These are phyloP conservation scores for Phytophthora ohioensis DNA, from an alignment of 352 stramenopile species.

Conservation along the genomic window DNA sequence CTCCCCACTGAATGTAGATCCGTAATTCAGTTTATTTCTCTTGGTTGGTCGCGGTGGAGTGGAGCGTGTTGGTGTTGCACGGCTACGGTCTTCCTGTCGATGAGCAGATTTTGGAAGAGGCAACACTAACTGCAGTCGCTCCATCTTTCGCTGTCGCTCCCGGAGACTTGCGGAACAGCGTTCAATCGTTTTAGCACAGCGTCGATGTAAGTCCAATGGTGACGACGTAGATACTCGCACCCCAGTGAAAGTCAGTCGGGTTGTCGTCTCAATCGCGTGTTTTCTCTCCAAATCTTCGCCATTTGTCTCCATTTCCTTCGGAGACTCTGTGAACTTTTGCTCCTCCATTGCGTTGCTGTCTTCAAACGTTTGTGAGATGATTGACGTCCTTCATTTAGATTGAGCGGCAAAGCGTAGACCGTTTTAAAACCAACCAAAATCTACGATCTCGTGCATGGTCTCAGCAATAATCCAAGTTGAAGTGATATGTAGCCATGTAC, in stretches of 20 bases:
- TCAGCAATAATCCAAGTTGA: slow-evolving; percentile 16
- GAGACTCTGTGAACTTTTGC: too few relatives aligned
- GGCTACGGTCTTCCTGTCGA: neutral
- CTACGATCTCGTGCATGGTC: slow-evolving; percentile 8
- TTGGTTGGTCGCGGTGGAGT: slow-evolving; percentile 24
- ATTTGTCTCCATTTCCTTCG: too few relatives aligned
- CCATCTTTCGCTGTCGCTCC: slow-evolving; percentile 35
- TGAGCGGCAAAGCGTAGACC: slow-evolving; percentile 9
- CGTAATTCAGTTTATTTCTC: slow-evolving; percentile 9
- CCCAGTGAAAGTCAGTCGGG: neutral
- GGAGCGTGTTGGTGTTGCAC: neutral
- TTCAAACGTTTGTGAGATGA: neutral
- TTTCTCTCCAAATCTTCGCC: neutral
- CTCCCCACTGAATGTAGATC: neutral
- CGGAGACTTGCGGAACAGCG: slow-evolving; percentile 18
- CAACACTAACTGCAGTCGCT: slow-evolving; percentile 23
- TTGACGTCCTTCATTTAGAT: slow-evolving; percentile 17
- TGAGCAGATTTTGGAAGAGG: slow-evolving; percentile 1
- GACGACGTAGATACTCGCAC: neutral
- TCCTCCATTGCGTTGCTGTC: neutral
- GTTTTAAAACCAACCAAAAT: slow-evolving; percentile 36
- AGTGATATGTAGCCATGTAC: slow-evolving; percentile 29
- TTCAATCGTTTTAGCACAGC: slow-evolving; percentile 30
- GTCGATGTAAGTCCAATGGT: slow-evolving; percentile 28
- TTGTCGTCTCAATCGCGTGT: neutral